Percentiles rank a stretch among this genome's conserved stretches.
These are phyloP conservation scores for Pseudonitzschia delicatissima DNA, from an alignment of 108 stramenopile genomes.

Conservation along the genomic window DNA sequence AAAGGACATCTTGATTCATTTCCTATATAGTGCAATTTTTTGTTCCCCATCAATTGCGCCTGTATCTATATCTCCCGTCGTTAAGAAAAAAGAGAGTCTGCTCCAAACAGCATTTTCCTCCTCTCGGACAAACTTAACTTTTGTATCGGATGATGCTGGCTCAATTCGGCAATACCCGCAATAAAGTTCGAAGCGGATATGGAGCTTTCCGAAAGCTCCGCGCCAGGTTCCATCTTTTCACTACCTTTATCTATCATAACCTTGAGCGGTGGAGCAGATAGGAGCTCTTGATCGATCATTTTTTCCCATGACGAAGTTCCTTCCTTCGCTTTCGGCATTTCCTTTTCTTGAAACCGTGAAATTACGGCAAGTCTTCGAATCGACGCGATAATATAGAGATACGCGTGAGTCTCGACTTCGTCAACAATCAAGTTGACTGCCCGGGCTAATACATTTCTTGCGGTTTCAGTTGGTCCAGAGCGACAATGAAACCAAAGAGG, in stretches of 20 bases:
- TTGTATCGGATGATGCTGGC: conserved; percentile 37
- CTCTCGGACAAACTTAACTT: conserved; percentile 51
- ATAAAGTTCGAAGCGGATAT: conserved; percentile 49
- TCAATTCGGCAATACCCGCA: conserved; percentile 54
- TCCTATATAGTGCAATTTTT: background rate
- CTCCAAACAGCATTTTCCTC: conserved; percentile 75
- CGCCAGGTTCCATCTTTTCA: conserved; percentile 12
- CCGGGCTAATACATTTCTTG: conserved; percentile 56
- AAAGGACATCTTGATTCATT: background rate
- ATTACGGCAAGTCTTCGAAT: conserved; percentile 57
- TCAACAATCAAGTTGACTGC: conserved; percentile 51
- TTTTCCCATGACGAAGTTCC: conserved; percentile 42
- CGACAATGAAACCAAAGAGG: conserved; percentile 93
- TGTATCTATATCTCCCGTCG: background rate
- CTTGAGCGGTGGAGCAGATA: conserved; percentile 45
- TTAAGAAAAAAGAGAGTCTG: conserved; percentile 73
- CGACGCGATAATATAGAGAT: conserved; percentile 67
- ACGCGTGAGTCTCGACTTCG: conserved; percentile 50
- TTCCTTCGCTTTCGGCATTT: conserved; percentile 19
- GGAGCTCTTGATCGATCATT: conserved; percentile 37
- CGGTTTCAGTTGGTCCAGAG: conserved; percentile 75
- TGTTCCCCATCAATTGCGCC: background rate
- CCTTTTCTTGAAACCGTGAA: conserved; percentile 30
- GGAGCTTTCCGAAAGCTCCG: conserved; percentile 42
- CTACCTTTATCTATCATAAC: conserved; percentile 31